Base-by-base conservation (phyloP, 345 rosid genomes). In the Hypericum perforatum region DNA sequence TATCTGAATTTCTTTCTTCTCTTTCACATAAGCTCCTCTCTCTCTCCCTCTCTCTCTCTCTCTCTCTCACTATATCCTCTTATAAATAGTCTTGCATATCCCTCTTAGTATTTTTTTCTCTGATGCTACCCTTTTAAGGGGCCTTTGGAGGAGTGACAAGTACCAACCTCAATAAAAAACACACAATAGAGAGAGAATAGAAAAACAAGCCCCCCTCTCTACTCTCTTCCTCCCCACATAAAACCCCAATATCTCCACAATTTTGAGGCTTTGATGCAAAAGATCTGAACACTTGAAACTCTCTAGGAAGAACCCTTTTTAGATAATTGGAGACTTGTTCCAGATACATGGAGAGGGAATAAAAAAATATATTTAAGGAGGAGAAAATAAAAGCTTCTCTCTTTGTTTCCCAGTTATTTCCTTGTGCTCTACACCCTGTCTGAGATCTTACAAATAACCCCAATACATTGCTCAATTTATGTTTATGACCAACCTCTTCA, bases 31-130 rank as follows among this genome's bases (percentile, higher is more conserved):
- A 13, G 11, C 7, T 42, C 12, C 45, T 8, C 11, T 9, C 45
- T n/a, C 11, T 41, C 43, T 11, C 43, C 43, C 43, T 41, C 43
- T 41, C 9, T 41, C 43, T 41, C 11, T 44, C 50, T 46, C 50
- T 46, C 29, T 46, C 50, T 46, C 8, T 32, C 50, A 46, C 15
- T 13, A 12, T 15, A 22, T 22, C 32, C 22, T 16, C 6, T 13
- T 46, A 46, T 46, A 46, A 46, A 46, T 46, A 46, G 22, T 32
- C 50, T 46, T 46, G 15, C 29, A 16, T 32, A 46, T 10, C 22
- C 50, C 14, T 9, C 50, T 46, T 10, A 13, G 14, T 46, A 46
- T 9, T 13, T 46, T 46, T 46, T 16, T 7, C 50, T 12, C 50
- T 46, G 5, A n/a, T 22, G 32, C 1, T 22, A 22, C 32, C 50